Base-by-base conservation (phyloP, 192 early-diverging fungal species). In the Mycoemilia scoparia region DNA sequence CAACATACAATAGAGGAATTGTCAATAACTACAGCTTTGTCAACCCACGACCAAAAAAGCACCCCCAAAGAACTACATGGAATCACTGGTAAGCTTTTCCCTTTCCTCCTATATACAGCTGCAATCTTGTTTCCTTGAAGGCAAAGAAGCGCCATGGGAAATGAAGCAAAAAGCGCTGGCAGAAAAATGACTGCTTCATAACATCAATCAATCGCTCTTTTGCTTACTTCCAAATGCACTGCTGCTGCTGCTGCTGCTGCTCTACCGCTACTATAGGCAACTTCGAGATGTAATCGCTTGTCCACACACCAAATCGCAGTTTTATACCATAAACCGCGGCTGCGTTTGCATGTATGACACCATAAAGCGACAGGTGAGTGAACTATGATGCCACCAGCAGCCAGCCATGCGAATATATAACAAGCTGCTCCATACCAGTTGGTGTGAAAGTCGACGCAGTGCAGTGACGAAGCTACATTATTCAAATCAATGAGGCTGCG, bases 201-300 rank as follows among this genome's bases (percentile, higher is more conserved):
- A 19, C 17, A 24, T 38, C 21, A 19, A 19, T 2, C 21, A 23
- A 26, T 23, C 4, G 13, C 18, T 7, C 28, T 37, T 24, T 39
- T 18, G 14, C 27, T 12, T 29, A 14, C 13, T 10, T 39, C 19
- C 5, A 13, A 10, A n/a, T 10, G n/a, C 13, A 5, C 7, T 7
- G 34, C 20, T 24, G 16, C 23, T 13, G 17, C 12, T 4, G 19
- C 24, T 37, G 18, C 11, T 26, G 22, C 3, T 37, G 34, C 18
- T 32, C n/a, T 11, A 12, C 17, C 39, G 24, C 10, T 15, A 11
- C 27, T 38, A 25, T 61, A 86, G 84, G 84, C 91, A 96, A 56
- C 64, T 96, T 27, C 70, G 88, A 19, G 88, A 96, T 49, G 71
- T 92, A 16, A 58, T 96, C 8, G 46, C 77, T 4, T 84, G 88